Evolutionary conservation across 192 early-diverging fungal species (phyloP).

Genomic region (Backusella macrospora): DNA sequence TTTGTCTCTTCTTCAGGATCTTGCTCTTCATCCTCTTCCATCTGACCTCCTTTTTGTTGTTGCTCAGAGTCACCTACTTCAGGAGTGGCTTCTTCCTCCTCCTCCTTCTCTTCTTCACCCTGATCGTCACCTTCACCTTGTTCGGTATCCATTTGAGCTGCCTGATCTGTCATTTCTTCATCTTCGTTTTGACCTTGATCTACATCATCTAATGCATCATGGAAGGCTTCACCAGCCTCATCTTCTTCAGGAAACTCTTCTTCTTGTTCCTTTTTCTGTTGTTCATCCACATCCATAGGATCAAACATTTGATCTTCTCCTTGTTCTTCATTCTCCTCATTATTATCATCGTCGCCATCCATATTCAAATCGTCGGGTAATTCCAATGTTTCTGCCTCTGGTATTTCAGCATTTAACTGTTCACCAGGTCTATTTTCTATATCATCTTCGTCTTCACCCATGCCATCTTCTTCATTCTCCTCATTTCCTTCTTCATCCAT

Average conservation of each 20-base stretch:
- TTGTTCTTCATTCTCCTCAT: slow-evolving; percentile 56
- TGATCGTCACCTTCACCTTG: slow-evolving; percentile 51
- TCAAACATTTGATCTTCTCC: slow-evolving; percentile 48
- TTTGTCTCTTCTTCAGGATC: slow-evolving; percentile 38
- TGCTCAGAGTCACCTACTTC: slow-evolving; percentile 42
- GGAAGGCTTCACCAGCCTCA: slow-evolving; percentile 43
- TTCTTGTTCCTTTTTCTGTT: slow-evolving; percentile 42
- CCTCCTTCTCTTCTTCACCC: slow-evolving; percentile 48
- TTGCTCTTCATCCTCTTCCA: slow-evolving; percentile 51
- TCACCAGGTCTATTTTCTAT: slow-evolving; percentile 54
- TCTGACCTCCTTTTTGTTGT: slow-evolving; percentile 40
- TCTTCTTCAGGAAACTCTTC: slow-evolving; percentile 47
- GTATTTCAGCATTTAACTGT: slow-evolving; percentile 53
- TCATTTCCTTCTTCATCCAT: slow-evolving; percentile 57
- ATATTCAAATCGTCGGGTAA: slow-evolving; percentile 80
- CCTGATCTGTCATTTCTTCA: slow-evolving; percentile 44
- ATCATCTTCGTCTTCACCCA: slow-evolving; percentile 48
- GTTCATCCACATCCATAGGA: slow-evolving; percentile 56
- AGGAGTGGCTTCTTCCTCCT: slow-evolving; percentile 46
- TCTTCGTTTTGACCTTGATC: slow-evolving; percentile 46
- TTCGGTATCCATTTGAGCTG: slow-evolving; percentile 39
- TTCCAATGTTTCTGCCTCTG: slow-evolving; percentile 76
- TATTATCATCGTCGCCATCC: slow-evolving; percentile 62
- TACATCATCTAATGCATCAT: slow-evolving; percentile 46
- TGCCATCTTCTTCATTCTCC: slow-evolving; percentile 48